Conservation (phyloP, 75 land plant genomes). For the Selaginella tamariscina region DNA sequence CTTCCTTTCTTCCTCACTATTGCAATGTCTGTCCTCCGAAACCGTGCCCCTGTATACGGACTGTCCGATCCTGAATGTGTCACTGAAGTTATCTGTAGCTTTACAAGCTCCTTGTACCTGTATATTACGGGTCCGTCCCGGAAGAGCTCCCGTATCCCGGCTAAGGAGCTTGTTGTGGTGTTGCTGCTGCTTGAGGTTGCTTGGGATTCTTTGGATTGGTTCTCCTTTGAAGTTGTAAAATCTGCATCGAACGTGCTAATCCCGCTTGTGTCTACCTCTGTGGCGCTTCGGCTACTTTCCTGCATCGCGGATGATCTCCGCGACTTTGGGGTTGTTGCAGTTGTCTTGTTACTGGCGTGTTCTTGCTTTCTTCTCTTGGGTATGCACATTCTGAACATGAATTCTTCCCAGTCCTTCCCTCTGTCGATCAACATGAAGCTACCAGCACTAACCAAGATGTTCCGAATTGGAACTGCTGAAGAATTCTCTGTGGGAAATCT, state of each 20-base stretch:
- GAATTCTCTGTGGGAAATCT: too few relatives aligned
- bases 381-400: not conserved
- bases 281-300: not conserved
- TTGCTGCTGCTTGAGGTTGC: not conserved
- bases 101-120: constrained; percentile 19
- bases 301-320: not conserved
- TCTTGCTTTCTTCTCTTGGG: not conserved
- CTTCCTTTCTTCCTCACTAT: constrained; percentile 26
- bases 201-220: not conserved
- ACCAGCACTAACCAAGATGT: too few relatives aligned
- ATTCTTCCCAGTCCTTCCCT: not conserved
- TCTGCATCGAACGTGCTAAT: not conserved
- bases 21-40: constrained; percentile 14
- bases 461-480: too few relatives aligned
- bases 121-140: not conserved
- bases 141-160: not conserved
- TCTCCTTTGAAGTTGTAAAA: not conserved
- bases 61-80: constrained; percentile 14
- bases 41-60: constrained; percentile 12
- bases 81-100: constrained; percentile 21
- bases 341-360: not conserved
- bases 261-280: too few relatives aligned
- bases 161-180: not conserved
- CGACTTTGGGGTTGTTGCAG: not conserved
- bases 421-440: not conserved